Percentiles rank a stretch among this genome's conserved stretches.
Evolutionary conservation across 225 moss, liverwort and hornwort species (phyloP).

Genomic region (Pseudisothecium myosuroides): DNA sequence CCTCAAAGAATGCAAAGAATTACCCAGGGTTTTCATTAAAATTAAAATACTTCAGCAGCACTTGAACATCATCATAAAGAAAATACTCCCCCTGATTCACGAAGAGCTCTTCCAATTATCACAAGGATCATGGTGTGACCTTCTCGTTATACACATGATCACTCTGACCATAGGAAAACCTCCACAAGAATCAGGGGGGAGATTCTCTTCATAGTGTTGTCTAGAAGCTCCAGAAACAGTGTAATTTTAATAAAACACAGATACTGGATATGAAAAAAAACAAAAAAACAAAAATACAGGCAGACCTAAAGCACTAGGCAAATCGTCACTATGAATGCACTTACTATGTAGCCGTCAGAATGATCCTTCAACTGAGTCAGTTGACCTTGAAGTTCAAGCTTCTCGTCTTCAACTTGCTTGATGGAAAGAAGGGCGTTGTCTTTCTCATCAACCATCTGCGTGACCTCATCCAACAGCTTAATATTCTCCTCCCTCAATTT

Average conservation of each 20-base stretch:
- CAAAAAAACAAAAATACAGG: background rate
- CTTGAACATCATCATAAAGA: background rate
- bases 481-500: conserved; percentile 34
- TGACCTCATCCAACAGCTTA: conserved; percentile 31
- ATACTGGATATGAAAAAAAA: background rate
- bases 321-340: background rate
- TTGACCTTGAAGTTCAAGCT: conserved; percentile 14
- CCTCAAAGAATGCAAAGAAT: background rate
- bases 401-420: conserved; percentile 26
- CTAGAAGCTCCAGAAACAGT: background rate
- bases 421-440: background rate
- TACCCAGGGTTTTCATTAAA: background rate
- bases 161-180: background rate
- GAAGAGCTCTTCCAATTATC: background rate
- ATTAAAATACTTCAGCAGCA: background rate
- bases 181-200: background rate
- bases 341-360: conserved; percentile 9
- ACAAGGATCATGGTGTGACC: background rate
- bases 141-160: background rate
- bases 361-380: conserved; percentile 5
- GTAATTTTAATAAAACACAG: background rate
- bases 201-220: background rate
- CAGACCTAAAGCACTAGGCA: background rate
- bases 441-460: conserved; percentile 47
- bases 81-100: background rate